Percentiles rank a stretch among this genome's conserved stretches.
Conservation (phyloP, 78 protist species). For the Dictyostelium firmibasis region DNA sequence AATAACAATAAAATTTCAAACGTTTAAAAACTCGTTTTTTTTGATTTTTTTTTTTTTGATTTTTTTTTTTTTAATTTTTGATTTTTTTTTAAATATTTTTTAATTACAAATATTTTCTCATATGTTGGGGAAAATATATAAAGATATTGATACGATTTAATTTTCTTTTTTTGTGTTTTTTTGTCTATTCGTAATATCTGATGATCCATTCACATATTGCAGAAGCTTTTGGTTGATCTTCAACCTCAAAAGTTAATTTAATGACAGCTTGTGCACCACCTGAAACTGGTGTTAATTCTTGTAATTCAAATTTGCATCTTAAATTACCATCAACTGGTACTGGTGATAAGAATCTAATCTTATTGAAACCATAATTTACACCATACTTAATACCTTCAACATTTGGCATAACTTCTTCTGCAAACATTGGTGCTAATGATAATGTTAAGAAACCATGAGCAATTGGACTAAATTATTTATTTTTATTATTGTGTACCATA, state of each 20-base stretch:
- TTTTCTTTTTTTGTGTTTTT: background rate
- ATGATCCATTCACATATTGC: slow-evolving; percentile 67
- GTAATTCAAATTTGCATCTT: slow-evolving; percentile 51
- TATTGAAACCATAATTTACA: slow-evolving; percentile 74
- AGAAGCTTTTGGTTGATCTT: slow-evolving; percentile 33
- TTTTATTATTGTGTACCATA: background rate
- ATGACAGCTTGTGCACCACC: slow-evolving; percentile 59
- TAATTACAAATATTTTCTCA: background rate
- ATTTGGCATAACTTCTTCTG: slow-evolving; percentile 75
- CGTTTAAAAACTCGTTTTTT: background rate
- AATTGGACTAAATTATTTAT: slow-evolving; percentile 16
- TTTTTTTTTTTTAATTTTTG: background rate
- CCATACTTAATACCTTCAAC: slow-evolving; percentile 65
- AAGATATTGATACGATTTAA: background rate
- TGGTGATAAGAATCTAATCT: slow-evolving; percentile 76
- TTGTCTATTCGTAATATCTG: slow-evolving; percentile 16
- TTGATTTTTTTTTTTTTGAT: background rate
- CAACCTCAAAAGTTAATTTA: slow-evolving; percentile 63
- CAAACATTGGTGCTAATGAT: slow-evolving; percentile 81
- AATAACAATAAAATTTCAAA: too few relatives aligned
- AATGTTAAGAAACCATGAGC: slow-evolving; percentile 71
- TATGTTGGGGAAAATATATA: background rate
- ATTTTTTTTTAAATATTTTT: background rate
- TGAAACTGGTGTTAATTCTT: slow-evolving; percentile 29
- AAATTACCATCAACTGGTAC: slow-evolving; percentile 60